Evolutionary conservation across 1,139 yeast species (phyloP).

Genomic region (Blastobotrys capitulatus): DNA sequence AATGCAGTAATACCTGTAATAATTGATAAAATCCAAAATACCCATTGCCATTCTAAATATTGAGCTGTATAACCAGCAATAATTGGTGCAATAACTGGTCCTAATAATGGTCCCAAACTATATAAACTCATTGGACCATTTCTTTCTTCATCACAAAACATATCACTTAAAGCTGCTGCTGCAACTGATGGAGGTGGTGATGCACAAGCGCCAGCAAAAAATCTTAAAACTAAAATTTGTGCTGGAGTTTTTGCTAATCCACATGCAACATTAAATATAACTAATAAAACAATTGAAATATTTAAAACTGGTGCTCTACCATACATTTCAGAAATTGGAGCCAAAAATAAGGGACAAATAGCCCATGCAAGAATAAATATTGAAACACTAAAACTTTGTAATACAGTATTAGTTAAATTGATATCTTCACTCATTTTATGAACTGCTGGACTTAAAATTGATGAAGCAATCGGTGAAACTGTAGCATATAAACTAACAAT

Average conservation of each 20-base stretch:
- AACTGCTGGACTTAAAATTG: constrained; percentile 56
- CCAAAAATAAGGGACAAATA: constrained; percentile 52
- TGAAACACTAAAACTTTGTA: constrained; percentile 48
- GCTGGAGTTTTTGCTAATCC: constrained; percentile 49
- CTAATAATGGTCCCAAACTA: constrained; percentile 52
- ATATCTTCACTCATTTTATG: constrained; percentile 41
- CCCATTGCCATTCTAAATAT: constrained; percentile 50
- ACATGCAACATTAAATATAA: constrained; percentile 53
- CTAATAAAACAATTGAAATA: constrained; percentile 45
- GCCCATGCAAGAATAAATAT: constrained; percentile 63
- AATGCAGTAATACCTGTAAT: constrained; percentile 46
- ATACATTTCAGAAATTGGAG: constrained; percentile 55
- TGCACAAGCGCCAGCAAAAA: constrained; percentile 61
- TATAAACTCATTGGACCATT: constrained; percentile 57
- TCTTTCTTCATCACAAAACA: constrained; percentile 48
- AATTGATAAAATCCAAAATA: constrained; percentile 54
- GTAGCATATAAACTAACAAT: constrained; percentile 52
- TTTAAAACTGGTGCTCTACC: constrained; percentile 52
- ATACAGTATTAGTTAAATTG: constrained; percentile 36
- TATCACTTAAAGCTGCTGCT: constrained; percentile 66
- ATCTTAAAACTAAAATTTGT: constrained; percentile 53
- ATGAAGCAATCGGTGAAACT: constrained; percentile 54
- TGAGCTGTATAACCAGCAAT: constrained; percentile 53
- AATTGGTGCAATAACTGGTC: constrained; percentile 59
- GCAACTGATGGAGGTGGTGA: constrained; percentile 64